Base-by-base conservation (phyloP, 805 yeast genomes). In the Kazachstania bromeliacearum region DNA sequence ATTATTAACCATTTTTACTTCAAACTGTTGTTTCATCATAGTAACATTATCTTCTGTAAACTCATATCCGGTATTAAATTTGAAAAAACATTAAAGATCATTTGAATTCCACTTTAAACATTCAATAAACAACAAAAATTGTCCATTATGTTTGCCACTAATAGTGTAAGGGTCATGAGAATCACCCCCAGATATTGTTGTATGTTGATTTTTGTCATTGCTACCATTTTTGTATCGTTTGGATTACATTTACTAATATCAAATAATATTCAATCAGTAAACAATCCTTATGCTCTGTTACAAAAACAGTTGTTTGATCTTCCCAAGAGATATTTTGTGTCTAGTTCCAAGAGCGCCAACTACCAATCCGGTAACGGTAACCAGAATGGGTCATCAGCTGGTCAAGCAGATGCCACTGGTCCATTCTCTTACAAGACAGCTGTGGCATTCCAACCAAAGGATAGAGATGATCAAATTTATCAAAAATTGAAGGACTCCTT, bases 381-480 rank as follows among this genome's bases (percentile, higher is more conserved):
- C 4, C 21, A 24, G 7, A 28, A 28, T 26, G 29, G 29, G 9
- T 22, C 25, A 8, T 22, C 25, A 12, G 12, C 25, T 8, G 12
- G 12, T 22, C 25, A 22, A 8, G 25, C 10, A 8, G 35, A 28
- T 24, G 28, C 35, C 34, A 47, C 42, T 37, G 44, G 45, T 18
- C 51, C 48, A 24, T 53, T 65, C 33, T 63, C 66, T 23, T 79
- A 73, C 52, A 64, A 73, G 23, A 63, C 77, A 10, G 73, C 85
- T 0, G 83, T 81, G 13, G 82, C 87, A 1, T 83, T 67, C 53
- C 81, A 77, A 51, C 84, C 92, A 4, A 83, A 83, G 51, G 78
- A 75, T 48, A 62, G 92, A 37, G 76, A 70, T 33, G 69, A 71
- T 39, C 70, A 56, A 42, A 65, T 41, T 58, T 76, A 43, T 44